Conservation (phyloP, 495 filamentous ascomycete genomes). For the Penicillium cataractarum region DNA sequence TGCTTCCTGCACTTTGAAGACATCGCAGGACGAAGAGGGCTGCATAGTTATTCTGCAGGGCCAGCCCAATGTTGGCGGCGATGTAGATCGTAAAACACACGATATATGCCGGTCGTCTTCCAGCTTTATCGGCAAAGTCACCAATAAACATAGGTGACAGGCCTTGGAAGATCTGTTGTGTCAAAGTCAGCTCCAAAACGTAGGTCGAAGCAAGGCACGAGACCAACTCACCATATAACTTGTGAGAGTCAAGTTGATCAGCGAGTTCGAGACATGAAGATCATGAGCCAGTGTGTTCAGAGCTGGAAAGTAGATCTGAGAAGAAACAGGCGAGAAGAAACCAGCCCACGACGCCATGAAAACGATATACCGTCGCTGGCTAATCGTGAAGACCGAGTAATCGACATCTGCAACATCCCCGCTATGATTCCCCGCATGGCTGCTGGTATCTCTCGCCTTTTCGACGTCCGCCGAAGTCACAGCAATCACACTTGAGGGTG, state of each 20-base stretch:
- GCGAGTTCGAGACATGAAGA: slow-evolving; percentile 58
- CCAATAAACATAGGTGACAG: slow-evolving; percentile 54
- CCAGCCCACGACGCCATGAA: slow-evolving; percentile 64
- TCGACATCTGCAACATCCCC: slow-evolving; percentile 24
- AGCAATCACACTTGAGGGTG: not conserved
- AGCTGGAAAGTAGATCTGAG: slow-evolving; percentile 77
- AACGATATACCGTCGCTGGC: slow-evolving; percentile 48
- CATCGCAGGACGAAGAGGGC: slow-evolving; percentile 53
- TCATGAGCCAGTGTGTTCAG: slow-evolving; percentile 62
- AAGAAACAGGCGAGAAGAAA: slow-evolving; percentile 72
- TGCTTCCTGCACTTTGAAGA: slow-evolving; percentile 54
- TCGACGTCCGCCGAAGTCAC: slow-evolving; percentile 5
- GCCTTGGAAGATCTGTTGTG: slow-evolving; percentile 50
- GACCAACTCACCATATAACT: slow-evolving; percentile 57
- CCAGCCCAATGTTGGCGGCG: slow-evolving; percentile 54
- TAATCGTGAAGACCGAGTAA: slow-evolving; percentile 32
- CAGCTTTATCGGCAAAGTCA: slow-evolving; percentile 50
- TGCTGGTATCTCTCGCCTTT: slow-evolving; percentile 6
- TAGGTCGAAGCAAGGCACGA: not conserved
- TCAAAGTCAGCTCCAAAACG: slow-evolving; percentile 8
- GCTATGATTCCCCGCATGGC: slow-evolving; percentile 11
- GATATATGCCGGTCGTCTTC: slow-evolving; percentile 53
- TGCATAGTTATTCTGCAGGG: slow-evolving; percentile 48
- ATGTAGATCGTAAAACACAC: slow-evolving; percentile 51
- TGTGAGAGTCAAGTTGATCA: slow-evolving; percentile 73